Base-by-base conservation (phyloP, 2,329 filamentous ascomycete species). In the Aureobasidium sp. region DNA sequence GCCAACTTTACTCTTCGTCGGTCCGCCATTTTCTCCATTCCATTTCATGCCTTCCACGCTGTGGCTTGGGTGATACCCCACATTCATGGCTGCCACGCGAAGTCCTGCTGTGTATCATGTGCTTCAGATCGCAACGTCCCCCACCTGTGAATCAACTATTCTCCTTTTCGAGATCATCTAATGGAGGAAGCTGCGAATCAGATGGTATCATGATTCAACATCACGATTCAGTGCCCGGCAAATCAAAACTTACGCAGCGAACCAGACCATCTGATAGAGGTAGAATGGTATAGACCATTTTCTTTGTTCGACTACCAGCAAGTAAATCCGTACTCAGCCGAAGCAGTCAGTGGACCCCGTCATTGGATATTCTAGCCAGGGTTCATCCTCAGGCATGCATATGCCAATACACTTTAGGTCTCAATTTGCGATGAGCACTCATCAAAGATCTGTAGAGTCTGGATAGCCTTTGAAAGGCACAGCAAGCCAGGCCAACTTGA, bases 11-110 rank as follows among this genome's bases (percentile, higher is more conserved):
- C 42, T 58, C 29, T 8, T 47, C 17, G 11, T 38, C 43, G 55
- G 43, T 40, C 38, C 42, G 29, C 33, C 11, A 29, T 49, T 21
- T 10, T 49, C 31, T 33, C 42, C 15, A 37, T 38, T 40, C 6
- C 33, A 35, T 25, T 29, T 29, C 31, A 27, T 31, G 45, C 17
- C 23, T 31, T 38, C 29, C 31, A 57, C 42, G 33, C 37, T 58
- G 38, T 58, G 55, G 43, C 42, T 58, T 40, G 19, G 4, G 17
- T 17, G 7, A 27, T 38, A 53, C 58, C 58, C 58, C 58, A 60
- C 49, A 29, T 21, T 45, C 23, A 60, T 60, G 58, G 58, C 49
- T 60, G 46, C 58, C 58, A 51, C 58, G 58, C 47, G 58, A 38
- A 35, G 11, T 35, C 27, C 10, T 57, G 42, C 29, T 47, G 35